A percentile compares a stretch with the other conserved stretches of the same genome.
Conservation (phyloP, 805 yeast genomes). For the Kluyveromyces aestuarii region DNA sequence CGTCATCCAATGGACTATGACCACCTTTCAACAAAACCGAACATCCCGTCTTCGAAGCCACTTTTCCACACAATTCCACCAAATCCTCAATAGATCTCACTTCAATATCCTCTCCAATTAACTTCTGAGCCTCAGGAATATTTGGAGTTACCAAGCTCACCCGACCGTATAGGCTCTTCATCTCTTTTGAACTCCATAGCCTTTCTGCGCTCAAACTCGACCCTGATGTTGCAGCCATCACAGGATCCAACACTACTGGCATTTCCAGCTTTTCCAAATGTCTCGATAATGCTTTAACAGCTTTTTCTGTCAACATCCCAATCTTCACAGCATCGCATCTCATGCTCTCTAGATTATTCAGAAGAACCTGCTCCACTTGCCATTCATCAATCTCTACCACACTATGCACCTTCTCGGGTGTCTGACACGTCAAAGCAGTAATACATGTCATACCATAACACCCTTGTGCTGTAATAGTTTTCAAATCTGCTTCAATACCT, state of each 20-base stretch:
- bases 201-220: constrained; percentile 39
- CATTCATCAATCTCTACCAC: constrained; percentile 36
- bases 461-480: constrained; percentile 64
- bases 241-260: constrained; percentile 67
- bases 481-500: constrained; percentile 83
- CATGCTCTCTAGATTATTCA: constrained; percentile 51
- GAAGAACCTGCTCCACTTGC: constrained; percentile 41
- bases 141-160: constrained; percentile 72
- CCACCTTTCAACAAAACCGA: constrained; percentile 76
- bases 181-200: constrained; percentile 26
- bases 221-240: constrained; percentile 77
- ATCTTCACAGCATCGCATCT: constrained; percentile 62
- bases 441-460: constrained; percentile 74
- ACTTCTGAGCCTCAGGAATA: constrained; percentile 49
- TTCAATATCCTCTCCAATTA: constrained; percentile 22
- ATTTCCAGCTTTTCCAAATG: constrained; percentile 30
- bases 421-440: constrained; percentile 75
- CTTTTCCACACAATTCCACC: constrained; percentile 29
- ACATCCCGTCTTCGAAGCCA: constrained; percentile 35
- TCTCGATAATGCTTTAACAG: constrained; percentile 28
- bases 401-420: constrained; percentile 36
- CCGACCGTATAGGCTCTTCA: constrained; percentile 36
- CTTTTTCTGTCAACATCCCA: constrained; percentile 60
- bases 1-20: constrained; percentile 46
- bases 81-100: constrained; percentile 34